Conservation (phyloP, 2,329 filamentous ascomycete genomes). For the Curvularia verruculosa region DNA sequence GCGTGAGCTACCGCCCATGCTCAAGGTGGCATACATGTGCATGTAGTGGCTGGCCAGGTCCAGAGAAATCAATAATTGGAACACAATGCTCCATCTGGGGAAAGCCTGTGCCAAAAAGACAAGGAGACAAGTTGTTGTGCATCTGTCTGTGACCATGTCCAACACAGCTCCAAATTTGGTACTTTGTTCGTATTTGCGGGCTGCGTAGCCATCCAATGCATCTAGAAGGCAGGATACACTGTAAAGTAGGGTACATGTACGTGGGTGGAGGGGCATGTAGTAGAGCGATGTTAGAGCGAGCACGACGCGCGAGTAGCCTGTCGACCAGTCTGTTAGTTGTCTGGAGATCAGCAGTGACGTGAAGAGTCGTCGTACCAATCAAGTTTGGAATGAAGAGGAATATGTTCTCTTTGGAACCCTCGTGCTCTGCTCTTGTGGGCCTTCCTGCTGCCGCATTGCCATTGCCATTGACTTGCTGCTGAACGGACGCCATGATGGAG, state of each 20-base stretch:
- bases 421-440: conserved; percentile 21
- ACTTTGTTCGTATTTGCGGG: conserved; percentile 83
- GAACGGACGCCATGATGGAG: conserved; percentile 36
- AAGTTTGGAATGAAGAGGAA: conserved; percentile 61
- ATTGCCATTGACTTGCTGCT: conserved; percentile 39
- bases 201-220: conserved; percentile 92
- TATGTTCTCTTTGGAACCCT: conserved; percentile 58
- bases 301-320: conserved; percentile 59
- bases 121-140: conserved; percentile 91
- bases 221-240: conserved; percentile 94
- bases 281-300: conserved; percentile 87
- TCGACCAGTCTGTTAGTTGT: conserved; percentile 20
- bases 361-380: conserved; percentile 51
- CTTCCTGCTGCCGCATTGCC: conserved; percentile 39
- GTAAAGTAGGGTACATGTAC: conserved; percentile 90
- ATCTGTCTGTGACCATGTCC: conserved; percentile 99
- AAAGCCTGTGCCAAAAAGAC: conserved; percentile 95
- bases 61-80: conserved; percentile 89
- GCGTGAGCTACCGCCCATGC: conserved; percentile 77
- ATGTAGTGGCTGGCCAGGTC: conserved; percentile 98
- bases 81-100: conserved; percentile 90
- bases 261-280: conserved; percentile 99
- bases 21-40: conserved; percentile 96
- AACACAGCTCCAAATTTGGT: conserved; percentile 95
- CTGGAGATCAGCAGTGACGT: neutral